Evolutionary conservation across 345 rosid genomes (phyloP).

Genomic region (Bretschneidera sinensis): DNA sequence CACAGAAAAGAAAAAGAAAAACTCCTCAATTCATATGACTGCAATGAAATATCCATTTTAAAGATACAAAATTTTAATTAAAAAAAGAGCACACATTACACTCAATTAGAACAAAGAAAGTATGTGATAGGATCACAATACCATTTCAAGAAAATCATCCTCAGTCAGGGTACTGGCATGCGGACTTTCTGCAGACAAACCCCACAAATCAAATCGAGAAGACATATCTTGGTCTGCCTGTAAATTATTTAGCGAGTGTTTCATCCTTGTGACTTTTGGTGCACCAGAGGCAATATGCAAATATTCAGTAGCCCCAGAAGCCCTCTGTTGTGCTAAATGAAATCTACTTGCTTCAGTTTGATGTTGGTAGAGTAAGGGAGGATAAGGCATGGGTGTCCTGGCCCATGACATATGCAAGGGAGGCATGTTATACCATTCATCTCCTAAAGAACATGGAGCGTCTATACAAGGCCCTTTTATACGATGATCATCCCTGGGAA

Average conservation of each 20-base stretch:
- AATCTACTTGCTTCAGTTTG: conserved; percentile 52
- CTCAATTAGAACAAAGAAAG: conserved; percentile 7
- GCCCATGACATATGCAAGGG: conserved; percentile 37
- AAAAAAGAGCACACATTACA: conserved; percentile 13
- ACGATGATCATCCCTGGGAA: conserved; percentile 47
- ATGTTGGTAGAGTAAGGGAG: conserved; percentile 46
- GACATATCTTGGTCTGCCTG: conserved; percentile 35
- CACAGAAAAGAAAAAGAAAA: too few relatives aligned
- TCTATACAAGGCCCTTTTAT: conserved; percentile 48
- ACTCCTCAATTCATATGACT: not conserved
- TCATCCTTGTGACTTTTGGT: conserved; percentile 35
- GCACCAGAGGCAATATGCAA: conserved; percentile 31
- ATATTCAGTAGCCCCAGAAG: conserved; percentile 36
- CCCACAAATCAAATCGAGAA: conserved; percentile 62
- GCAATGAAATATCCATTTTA: conserved; percentile 7
- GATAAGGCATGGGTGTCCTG: conserved; percentile 36
- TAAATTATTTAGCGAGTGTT: conserved; percentile 28
- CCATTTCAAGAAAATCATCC: conserved; percentile 94
- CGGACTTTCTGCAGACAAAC: conserved; percentile 76
- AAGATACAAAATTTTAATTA: conserved; percentile 11
- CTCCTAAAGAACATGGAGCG: conserved; percentile 49
- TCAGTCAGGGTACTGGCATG: conserved; percentile 72
- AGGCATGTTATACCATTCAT: conserved; percentile 46
- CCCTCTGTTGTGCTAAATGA: conserved; percentile 40
- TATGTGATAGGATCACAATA: conserved; percentile 29